These are phyloP conservation scores for Mycena epipterygia DNA, from an alignment of 768 basidiomycete species.

Conservation along the genomic window DNA sequence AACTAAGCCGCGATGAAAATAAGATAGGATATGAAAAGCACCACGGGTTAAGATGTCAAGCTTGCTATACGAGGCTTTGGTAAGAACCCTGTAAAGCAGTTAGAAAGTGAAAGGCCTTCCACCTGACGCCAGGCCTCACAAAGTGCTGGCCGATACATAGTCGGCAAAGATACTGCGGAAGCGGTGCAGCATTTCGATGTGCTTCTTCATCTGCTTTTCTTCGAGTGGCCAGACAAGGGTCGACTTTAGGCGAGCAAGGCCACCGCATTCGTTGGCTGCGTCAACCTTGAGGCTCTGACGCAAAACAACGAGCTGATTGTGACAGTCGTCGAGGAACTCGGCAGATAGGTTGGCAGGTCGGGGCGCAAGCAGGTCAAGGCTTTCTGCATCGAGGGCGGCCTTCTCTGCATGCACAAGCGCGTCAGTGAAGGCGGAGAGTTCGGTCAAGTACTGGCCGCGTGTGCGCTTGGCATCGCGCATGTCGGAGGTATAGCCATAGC, in stretches of 20 bases:
- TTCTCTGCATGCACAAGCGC: constrained; percentile 7
- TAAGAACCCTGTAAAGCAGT: neutral
- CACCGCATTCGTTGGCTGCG: neutral
- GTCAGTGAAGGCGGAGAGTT: constrained; percentile 15
- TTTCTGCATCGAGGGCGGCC: constrained; percentile 2
- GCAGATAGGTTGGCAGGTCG: neutral
- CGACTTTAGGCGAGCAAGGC: constrained; percentile 4
- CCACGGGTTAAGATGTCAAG: constrained; percentile 2
- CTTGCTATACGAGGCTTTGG: constrained; percentile 1
- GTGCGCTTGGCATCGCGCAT: constrained; percentile 13
- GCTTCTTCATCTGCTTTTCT: constrained; percentile 13
- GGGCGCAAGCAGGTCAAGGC: neutral
- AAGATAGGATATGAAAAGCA: neutral
- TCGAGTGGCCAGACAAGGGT: constrained; percentile 12
- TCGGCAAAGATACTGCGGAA: constrained; percentile 19
- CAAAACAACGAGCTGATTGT: neutral
- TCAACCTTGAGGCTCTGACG: neutral
- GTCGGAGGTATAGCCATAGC: constrained; percentile 18
- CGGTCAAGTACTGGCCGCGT: constrained; percentile 7
- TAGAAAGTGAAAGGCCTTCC: no score
- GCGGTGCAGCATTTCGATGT: constrained; percentile 13
- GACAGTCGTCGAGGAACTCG: constrained; percentile 13
- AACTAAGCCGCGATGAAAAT: neutral
- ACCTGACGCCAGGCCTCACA: neutral
- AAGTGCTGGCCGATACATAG: constrained; percentile 8